phyloP scores from a whole-genome alignment of 1,284 basidiomycete species.

The Peniophora sp. region DNA sequence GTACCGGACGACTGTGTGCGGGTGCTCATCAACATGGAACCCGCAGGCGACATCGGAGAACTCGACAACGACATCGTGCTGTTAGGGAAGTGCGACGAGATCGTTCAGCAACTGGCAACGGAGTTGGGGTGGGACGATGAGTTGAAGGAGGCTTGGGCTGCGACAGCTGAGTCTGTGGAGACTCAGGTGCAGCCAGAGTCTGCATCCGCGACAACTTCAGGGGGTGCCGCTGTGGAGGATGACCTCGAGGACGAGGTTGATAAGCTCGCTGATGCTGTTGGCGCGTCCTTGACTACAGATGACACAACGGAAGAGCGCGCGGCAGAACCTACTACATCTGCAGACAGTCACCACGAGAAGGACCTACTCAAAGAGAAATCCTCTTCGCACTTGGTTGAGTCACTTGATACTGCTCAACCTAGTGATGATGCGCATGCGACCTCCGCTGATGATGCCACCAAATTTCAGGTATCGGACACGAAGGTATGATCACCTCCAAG shows the following conservation, averaged over 20 bases:
- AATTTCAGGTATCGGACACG: too few relatives aligned
- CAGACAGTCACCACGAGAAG: too few relatives aligned
- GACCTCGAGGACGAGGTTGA: not conserved
- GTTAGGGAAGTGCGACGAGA: constrained; percentile 62
- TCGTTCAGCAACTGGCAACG: constrained; percentile 47
- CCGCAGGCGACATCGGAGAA: constrained; percentile 52
- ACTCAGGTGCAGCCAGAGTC: not conserved
- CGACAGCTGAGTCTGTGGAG: constrained; percentile 7
- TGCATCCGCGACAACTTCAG: not conserved
- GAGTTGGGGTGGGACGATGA: constrained; percentile 69
- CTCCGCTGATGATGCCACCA: too few relatives aligned
- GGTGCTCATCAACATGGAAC: constrained; percentile 62
- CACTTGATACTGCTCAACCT: too few relatives aligned
- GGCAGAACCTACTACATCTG: not conserved
- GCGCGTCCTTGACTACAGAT: not conserved
- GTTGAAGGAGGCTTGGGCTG: constrained; percentile 21
- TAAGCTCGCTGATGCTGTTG: not conserved
- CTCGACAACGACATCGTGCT: constrained; percentile 50
- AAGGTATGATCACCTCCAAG: too few relatives aligned
- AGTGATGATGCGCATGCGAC: too few relatives aligned
- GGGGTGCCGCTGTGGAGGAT: too few relatives aligned
- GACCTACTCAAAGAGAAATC: too few relatives aligned
- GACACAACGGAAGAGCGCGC: not conserved
- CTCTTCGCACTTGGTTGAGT: too few relatives aligned
- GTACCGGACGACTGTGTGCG: constrained; percentile 50